Conservation (phyloP, 2,329 filamentous ascomycete species). For the Pezicula rhizophila region DNA sequence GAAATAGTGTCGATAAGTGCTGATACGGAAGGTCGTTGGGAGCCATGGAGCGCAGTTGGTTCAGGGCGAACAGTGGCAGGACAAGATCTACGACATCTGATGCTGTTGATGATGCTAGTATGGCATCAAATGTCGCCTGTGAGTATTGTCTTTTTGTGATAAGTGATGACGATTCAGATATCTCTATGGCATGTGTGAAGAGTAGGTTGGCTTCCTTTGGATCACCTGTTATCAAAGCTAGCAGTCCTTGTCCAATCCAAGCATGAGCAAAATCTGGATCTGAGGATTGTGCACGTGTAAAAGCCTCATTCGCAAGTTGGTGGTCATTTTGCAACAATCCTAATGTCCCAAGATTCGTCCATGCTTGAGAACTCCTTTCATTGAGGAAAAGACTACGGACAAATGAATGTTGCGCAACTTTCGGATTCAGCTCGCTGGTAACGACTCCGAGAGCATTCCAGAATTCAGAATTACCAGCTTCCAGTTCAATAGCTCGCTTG, state of each 20-base stretch:
- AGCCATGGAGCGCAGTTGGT: conserved; percentile 68
- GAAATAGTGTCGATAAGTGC: conserved; percentile 74
- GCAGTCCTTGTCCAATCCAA: conserved; percentile 87
- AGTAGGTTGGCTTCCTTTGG: conserved; percentile 71
- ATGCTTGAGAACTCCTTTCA: conserved; percentile 75
- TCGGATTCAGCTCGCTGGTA: conserved; percentile 77
- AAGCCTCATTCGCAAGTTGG: conserved; percentile 82
- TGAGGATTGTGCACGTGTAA: conserved; percentile 84
- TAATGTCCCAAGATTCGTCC: conserved; percentile 86
- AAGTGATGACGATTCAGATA: conserved; percentile 70
- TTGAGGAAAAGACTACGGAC: conserved; percentile 89
- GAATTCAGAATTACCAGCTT: conserved; percentile 90
- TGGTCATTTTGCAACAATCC: conserved; percentile 80
- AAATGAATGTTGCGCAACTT: conserved; percentile 88
- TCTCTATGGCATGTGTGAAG: conserved; percentile 92
- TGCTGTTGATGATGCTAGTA: conserved; percentile 52
- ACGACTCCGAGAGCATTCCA: conserved; percentile 95
- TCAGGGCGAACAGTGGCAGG: conserved; percentile 81
- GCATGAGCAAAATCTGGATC: conserved; percentile 91
- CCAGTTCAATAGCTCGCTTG: conserved; percentile 91
- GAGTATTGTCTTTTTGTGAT: conserved; percentile 75
- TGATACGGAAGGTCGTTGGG: conserved; percentile 66
- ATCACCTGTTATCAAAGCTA: conserved; percentile 69
- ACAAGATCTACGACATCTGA: conserved; percentile 59
- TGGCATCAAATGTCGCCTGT: conserved; percentile 74